Evolutionary conservation across 1,139 yeast genomes (phyloP), one percentile per base, ranked within the genome.

Genomic region (Ogataea hybrid): DNA sequence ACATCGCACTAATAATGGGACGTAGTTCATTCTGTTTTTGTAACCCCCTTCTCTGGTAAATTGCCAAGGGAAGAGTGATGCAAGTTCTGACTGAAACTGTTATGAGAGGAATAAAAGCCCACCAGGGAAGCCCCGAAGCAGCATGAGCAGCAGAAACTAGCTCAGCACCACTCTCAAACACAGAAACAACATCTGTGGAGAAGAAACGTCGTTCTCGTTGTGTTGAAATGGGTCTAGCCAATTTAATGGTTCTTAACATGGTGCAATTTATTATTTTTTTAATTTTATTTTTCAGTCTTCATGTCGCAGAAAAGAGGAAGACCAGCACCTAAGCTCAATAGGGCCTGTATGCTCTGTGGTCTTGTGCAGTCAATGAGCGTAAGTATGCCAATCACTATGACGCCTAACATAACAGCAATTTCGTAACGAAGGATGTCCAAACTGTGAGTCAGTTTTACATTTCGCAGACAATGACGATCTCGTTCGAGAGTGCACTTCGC

Each of bases 301-400:
- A 37, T 37, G 41, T 37, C 41, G 21, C 41, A 37, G n/a, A 57
- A 58, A 35, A 55, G 63, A 51, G 57, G 60, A 31, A 58, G 63
- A 53, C 49, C 56, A 12, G 44, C 58, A 14, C 67, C 77, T 25
- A 74, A 81, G 65, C 73, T 85, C 22, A 96, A 92, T 54, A 79
- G 98, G 72, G 98, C 98, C 18, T 92, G 98, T 62, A 87, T 92
- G 96, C 76, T 92, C 47, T 92, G 98, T 66, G 98, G 97, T 7
- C 76, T 90, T 47, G 86, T 92, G 47, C 96, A 87, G 59, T 79
- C 92, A 9, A 75, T 80, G 63, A 71, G 72, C 53, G 77, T 71
- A 54, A 30, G 75, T 58, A 28, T n/a, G 2, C 10, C 33, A 23
- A 14, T 10, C 23, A 11, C 17, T 11, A 22, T 25, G 17, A 9